Conservation (phyloP, 495 filamentous ascomycete species). For the Aspergillus ostianus region DNA sequence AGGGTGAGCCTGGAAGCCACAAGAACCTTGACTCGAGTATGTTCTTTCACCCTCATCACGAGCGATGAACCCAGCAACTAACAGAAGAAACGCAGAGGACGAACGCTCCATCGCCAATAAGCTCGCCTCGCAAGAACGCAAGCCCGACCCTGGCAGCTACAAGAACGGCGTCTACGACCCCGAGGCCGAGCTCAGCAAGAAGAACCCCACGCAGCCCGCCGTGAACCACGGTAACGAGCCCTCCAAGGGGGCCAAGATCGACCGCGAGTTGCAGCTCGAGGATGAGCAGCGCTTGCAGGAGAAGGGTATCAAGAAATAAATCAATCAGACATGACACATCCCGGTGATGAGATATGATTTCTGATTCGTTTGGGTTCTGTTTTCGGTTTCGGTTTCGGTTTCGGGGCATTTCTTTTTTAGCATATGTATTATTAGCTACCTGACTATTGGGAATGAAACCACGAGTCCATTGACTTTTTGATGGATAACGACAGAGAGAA, state of each 20-base stretch:
- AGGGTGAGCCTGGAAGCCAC: conserved; percentile 67
- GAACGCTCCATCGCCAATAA: conserved; percentile 77
- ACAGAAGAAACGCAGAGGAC: too few species aligned
- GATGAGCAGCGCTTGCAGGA: conserved; percentile 64
- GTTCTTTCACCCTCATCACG: too few species aligned
- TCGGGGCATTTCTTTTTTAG: too few species aligned
- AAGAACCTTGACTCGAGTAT: conserved; percentile 69
- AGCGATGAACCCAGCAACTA: too few species aligned
- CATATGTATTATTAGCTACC: too few species aligned
- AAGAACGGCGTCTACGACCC: conserved; percentile 41
- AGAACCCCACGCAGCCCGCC: conserved; percentile 72
- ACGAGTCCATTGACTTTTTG: neutral
- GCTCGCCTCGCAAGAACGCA: conserved; percentile 58
- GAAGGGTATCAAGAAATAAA: conserved; percentile 53
- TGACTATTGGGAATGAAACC: too few species aligned
- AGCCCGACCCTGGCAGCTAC: conserved; percentile 29
- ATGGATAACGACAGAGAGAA: neutral
- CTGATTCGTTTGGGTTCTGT: too few species aligned
- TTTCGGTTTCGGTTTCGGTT: too few species aligned
- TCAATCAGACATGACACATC: neutral
- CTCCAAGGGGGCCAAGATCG: conserved; percentile 67
- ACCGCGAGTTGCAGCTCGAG: conserved; percentile 65
- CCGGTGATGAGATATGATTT: too few species aligned
- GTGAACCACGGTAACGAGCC: conserved; percentile 68
- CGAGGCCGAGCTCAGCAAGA: conserved; percentile 58